Percentiles rank a stretch among this genome's conserved stretches.
Conservation (phyloP, 352 stramenopile genomes). For the Pythium sukuiense region DNA sequence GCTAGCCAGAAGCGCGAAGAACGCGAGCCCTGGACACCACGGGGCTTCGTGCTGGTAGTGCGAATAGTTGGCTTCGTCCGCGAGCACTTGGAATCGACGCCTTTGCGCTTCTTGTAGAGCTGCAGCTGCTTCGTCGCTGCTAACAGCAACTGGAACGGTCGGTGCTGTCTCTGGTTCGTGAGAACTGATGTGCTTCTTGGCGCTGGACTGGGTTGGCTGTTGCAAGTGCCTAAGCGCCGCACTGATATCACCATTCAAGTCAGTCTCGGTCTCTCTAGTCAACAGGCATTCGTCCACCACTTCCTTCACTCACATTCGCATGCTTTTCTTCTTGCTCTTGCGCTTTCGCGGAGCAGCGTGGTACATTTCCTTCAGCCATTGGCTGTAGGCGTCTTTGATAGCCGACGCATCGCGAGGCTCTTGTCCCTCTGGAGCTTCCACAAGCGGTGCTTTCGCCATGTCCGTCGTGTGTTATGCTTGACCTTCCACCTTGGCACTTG, state of each 20-base stretch:
- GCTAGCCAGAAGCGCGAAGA: slow-evolving; percentile 45
- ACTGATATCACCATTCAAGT: slow-evolving; percentile 31
- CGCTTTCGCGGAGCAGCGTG: slow-evolving; percentile 25
- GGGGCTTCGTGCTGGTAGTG: slow-evolving; percentile 34
- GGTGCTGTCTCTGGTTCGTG: slow-evolving; percentile 16
- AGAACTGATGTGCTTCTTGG: slow-evolving; percentile 38
- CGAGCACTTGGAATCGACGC: slow-evolving; percentile 37
- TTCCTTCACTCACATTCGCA: slow-evolving; percentile 9
- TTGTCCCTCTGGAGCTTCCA: not conserved
- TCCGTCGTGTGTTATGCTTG: not conserved
- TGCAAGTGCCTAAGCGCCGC: slow-evolving; percentile 33
- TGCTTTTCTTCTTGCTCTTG: slow-evolving; percentile 33
- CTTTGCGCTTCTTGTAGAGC: slow-evolving; percentile 16
- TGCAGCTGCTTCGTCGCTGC: not conserved
- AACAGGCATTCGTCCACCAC: too few relatives aligned
- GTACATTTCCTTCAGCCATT: slow-evolving; percentile 25
- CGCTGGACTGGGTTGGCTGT: slow-evolving; percentile 54
- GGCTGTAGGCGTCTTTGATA: slow-evolving; percentile 22
- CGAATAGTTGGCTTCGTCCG: slow-evolving; percentile 46
- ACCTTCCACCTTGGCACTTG: not conserved
- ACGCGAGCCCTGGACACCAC: slow-evolving; percentile 44
- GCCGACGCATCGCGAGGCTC: not conserved
- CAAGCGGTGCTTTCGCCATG: slow-evolving; percentile 4
- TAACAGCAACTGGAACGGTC: not conserved
- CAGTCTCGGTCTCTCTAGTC: not conserved